Evolutionary conservation across 2,329 filamentous ascomycete genomes (phyloP), one percentile per base, ranked within the genome.

Genomic region (Scedosporium apiospermum): DNA sequence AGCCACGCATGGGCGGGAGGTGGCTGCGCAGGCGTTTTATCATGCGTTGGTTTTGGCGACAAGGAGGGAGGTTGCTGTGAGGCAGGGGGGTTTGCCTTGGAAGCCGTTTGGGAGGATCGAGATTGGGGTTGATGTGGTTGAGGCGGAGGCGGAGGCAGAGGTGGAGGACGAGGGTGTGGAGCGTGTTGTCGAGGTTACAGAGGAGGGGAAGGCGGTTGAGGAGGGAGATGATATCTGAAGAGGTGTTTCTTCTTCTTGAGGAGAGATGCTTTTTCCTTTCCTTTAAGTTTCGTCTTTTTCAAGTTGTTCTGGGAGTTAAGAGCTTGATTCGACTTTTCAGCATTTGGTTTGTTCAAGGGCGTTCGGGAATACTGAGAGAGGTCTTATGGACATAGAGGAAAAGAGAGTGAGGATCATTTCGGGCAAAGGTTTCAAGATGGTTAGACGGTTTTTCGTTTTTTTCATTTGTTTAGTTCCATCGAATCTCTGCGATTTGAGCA

Each of bases 11-110:
- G 84, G 82, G 34, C 80, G 78, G 42, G 76, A 83, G 34, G 85
- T 91, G 12, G 89, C 88, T 7, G 86, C 89, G 2, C 89, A 92
- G 71, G 90, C 86, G 0, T 88, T 91, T 70, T 84, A 89, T 75
- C 89, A 95, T 71, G 80, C 90, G 2, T 80, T 96, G 14, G 80
- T 82, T 10, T 79, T 95, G 53, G 87, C 84, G 5, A 91, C 85
- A 2, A 90, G 87, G 73, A 81, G 81, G 1, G 72, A 82, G 62
- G 75, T 93, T 55, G 71, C 75, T 18, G 84, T 93, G 4, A 74
- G 81, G 65, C 91, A 96, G 73, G 76, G 80, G 2, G 72, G 72
- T 30, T 63, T 72, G 38, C 46, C 55, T 6, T 67, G 69, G 6
- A 61, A 72, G 60, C 73, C 78, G 2, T 83, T 82, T 67, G 81